Evolutionary conservation across 2,329 filamentous ascomycete genomes (phyloP).

Genomic region (Colletotrichum cuscutae): DNA sequence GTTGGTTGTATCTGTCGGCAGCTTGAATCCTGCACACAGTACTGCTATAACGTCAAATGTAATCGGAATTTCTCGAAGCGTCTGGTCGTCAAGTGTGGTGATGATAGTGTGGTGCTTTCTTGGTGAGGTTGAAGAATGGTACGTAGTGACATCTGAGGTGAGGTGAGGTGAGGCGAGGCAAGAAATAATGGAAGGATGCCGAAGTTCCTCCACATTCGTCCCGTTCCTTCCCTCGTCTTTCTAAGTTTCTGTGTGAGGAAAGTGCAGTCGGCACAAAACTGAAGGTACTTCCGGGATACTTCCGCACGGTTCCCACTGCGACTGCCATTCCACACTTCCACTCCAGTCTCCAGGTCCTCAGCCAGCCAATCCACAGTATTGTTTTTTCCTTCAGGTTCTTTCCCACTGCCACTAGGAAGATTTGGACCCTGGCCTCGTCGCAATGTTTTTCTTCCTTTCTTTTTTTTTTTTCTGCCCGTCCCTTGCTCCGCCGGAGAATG

Average conservation of each 20-base stretch:
- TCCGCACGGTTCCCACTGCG: conserved; percentile 10
- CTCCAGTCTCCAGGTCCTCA: too few relatives aligned
- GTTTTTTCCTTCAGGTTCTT: background rate
- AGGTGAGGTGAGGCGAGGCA: background rate
- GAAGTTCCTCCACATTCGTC: conserved; percentile 1
- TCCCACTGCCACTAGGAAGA: background rate
- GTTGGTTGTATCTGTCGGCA: background rate
- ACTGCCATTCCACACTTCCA: background rate
- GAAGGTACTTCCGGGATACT: conserved; percentile 24
- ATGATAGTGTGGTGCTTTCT: background rate
- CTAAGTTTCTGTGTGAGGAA: background rate
- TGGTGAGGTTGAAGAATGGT: background rate
- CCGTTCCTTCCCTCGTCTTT: background rate
- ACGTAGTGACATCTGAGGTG: background rate
- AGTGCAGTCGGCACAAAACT: background rate
- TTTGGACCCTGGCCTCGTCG: conserved; percentile 7
- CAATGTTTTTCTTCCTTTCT: background rate
- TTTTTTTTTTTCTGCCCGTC: background rate
- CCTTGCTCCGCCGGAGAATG: conserved; percentile 4
- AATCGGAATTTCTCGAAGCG: conserved; percentile 26
- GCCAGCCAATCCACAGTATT: background rate
- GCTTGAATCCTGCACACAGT: too few relatives aligned
- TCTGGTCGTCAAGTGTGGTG: conserved; percentile 1
- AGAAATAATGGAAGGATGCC: background rate
- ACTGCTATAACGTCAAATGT: background rate